Evolutionary conservation across 1,284 basidiomycete species (phyloP).

Genomic region (Uromyces viciae-fabae): DNA sequence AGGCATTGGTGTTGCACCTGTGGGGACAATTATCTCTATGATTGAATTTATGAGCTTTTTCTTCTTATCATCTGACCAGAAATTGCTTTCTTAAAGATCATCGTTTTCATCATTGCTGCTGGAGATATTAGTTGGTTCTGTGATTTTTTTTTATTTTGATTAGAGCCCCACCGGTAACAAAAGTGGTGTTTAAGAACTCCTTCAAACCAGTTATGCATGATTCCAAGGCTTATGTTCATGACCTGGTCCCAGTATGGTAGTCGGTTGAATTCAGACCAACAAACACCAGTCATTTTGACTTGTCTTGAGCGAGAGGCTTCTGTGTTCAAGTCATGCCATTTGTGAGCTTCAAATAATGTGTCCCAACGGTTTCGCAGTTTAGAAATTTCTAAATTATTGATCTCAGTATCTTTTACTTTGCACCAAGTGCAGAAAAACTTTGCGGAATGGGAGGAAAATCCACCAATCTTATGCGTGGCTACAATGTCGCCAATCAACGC

Average conservation of each 20-base stretch:
- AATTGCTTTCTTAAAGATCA: background rate
- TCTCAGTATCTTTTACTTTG: background rate
- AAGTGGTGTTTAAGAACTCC: background rate
- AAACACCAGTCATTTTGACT: background rate
- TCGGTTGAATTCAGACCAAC: constrained; percentile 3
- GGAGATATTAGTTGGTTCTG: no score
- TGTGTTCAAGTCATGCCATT: background rate
- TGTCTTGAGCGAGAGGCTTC: background rate
- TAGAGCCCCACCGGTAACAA: background rate
- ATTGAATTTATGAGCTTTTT: background rate
- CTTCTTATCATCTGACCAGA: background rate
- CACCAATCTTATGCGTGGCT: constrained; percentile 13
- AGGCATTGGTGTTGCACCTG: background rate
- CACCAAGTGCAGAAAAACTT: background rate
- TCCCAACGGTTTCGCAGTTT: background rate
- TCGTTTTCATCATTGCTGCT: background rate
- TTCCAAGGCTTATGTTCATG: background rate
- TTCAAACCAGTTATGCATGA: constrained; percentile 29
- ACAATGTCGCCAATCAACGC: constrained; percentile 3
- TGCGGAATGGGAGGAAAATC: constrained; percentile 12
- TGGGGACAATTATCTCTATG: background rate
- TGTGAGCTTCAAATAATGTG: background rate
- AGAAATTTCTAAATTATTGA: background rate
- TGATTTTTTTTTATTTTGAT: background rate
- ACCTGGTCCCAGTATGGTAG: background rate